These are phyloP conservation scores for Verticillium longisporum DNA, from an alignment of 2,329 filamentous ascomycete genomes.

Conservation along the genomic window DNA sequence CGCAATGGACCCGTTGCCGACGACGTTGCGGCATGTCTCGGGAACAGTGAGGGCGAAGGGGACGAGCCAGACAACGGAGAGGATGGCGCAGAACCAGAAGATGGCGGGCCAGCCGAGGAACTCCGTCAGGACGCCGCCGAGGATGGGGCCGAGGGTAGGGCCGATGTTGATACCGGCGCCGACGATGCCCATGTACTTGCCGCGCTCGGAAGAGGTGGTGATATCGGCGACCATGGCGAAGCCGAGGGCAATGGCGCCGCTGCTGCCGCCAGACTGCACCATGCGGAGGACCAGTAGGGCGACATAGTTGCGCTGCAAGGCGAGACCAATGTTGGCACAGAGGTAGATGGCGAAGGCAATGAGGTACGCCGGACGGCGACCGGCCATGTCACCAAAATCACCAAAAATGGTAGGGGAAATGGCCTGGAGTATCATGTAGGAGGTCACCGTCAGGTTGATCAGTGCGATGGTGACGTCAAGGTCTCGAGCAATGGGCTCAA, in stretches of 20 bases:
- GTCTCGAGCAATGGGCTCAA: slow-evolving; percentile 31
- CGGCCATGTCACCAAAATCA: slow-evolving; percentile 53
- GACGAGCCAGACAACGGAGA: slow-evolving; percentile 41
- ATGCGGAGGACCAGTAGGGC: slow-evolving; percentile 55
- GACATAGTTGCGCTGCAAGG: slow-evolving; percentile 48
- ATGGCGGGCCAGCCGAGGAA: slow-evolving; percentile 62
- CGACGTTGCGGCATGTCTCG: slow-evolving; percentile 51
- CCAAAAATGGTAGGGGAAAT: slow-evolving; percentile 55
- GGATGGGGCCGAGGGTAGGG: slow-evolving; percentile 46
- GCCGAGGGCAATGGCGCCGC: slow-evolving; percentile 63
- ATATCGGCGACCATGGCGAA: slow-evolving; percentile 69
- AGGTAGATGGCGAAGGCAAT: slow-evolving; percentile 51
- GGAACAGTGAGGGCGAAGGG: slow-evolving; percentile 51
- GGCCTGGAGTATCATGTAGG: slow-evolving; percentile 59
- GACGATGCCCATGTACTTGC: slow-evolving; percentile 66
- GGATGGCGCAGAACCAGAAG: slow-evolving; percentile 63
- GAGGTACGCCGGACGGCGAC: slow-evolving; percentile 55
- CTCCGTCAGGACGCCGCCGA: slow-evolving; percentile 57
- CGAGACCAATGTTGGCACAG: slow-evolving; percentile 52
- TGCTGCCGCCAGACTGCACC: slow-evolving; percentile 58
- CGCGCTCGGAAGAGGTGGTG: slow-evolving; percentile 60
- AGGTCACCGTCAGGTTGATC: slow-evolving; percentile 47
- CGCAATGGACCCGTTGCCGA: slow-evolving; percentile 56
- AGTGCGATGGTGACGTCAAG: slow-evolving; percentile 29
- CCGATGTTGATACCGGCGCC: slow-evolving; percentile 51